Base-by-base conservation (phyloP, 495 filamentous ascomycete genomes). In the Jackrogersella minutella region DNA sequence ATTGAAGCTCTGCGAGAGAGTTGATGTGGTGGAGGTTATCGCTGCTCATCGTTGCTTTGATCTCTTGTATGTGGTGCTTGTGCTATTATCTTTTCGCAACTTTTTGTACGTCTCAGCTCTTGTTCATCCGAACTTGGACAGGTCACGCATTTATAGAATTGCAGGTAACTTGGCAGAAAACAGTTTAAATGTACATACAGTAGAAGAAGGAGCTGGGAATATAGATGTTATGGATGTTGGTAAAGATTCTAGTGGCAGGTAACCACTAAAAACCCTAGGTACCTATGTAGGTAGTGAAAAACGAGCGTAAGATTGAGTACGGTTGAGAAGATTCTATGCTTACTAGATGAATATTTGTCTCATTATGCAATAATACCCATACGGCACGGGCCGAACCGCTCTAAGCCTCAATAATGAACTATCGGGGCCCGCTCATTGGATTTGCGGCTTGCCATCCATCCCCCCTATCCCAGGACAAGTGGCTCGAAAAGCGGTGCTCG, bases 11-110 rank as follows among this genome's bases (percentile, higher is more conserved):
- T 4, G 39, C 36, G 46, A 64, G 62, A 3, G 76, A 69, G 54
- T 59, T 68, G 64, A 80, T 68, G 66, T 75, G 62, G 50, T 70
- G 58, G 16, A 77, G 14, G 22, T 26, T 47, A 17, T 67, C 66
- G 63, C 60, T 46, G 66, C 66, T 47, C 66, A 70, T 74, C 17
- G 16, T 61, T 31, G 44, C 6, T 30, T 50, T 28, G 40, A 4
- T 13, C 19, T 5, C 21, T 58, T 39, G n/a, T 19, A 21, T 55
- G 11, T 30, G 17, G 36, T 26, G n/a, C n/a, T n/a, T n/a, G n/a
- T n/a, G n/a, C n/a, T n/a, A n/a, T n/a, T n/a, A n/a, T n/a, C n/a
- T n/a, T n/a, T n/a, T n/a, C n/a, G n/a, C n/a, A n/a, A n/a, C n/a
- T n/a, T n/a, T n/a, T n/a, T n/a, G n/a, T n/a, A n/a, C n/a, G n/a